Percentiles rank a stretch among this genome's conserved stretches.
Evolutionary conservation across 2,329 filamentous ascomycete species (phyloP).

Genomic region (Fusarium sterilihyphosum): DNA sequence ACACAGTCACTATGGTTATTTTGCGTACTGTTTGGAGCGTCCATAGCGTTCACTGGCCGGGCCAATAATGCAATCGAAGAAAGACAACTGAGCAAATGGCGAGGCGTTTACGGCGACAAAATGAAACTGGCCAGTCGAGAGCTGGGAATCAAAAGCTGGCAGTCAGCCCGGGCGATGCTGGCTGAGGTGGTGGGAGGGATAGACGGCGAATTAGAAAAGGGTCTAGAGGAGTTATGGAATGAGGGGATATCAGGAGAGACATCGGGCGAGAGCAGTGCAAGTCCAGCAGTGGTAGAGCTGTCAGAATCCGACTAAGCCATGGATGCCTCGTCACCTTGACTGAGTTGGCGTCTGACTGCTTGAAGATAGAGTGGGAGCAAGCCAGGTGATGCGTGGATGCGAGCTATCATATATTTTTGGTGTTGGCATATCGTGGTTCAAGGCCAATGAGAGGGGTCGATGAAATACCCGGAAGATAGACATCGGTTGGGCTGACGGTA

Average conservation of each 20-base stretch:
- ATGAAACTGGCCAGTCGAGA: conserved; percentile 53
- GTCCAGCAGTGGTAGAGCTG: conserved; percentile 41
- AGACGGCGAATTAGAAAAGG: conserved; percentile 52
- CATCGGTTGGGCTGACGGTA: background rate
- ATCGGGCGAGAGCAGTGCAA: conserved; percentile 29
- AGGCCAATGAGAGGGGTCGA: background rate
- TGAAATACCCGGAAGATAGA: background rate
- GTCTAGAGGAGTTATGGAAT: conserved; percentile 54
- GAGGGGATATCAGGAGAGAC: conserved; percentile 45
- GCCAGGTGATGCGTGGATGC: conserved; percentile 15
- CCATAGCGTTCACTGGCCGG: conserved; percentile 52
- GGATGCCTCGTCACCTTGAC: conserved; percentile 6
- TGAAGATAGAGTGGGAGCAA: conserved; percentile 6
- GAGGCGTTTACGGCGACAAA: conserved; percentile 53
- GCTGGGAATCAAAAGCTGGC: conserved; percentile 52
- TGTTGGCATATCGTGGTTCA: background rate
- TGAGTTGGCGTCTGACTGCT: conserved; percentile 9
- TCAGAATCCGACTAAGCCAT: conserved; percentile 38
- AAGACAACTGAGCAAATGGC: conserved; percentile 51
- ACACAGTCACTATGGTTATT: conserved; percentile 57
- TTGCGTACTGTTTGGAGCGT: conserved; percentile 58
- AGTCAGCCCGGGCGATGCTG: conserved; percentile 50
- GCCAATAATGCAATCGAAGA: conserved; percentile 49
- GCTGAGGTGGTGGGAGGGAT: conserved; percentile 53
- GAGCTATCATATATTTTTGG: conserved; percentile 22